A percentile compares a stretch with the other conserved stretches of the same genome.
These are phyloP conservation scores for Naganishia vaughanmartiniae DNA, from an alignment of 768 basidiomycete genomes.

Conservation along the genomic window DNA sequence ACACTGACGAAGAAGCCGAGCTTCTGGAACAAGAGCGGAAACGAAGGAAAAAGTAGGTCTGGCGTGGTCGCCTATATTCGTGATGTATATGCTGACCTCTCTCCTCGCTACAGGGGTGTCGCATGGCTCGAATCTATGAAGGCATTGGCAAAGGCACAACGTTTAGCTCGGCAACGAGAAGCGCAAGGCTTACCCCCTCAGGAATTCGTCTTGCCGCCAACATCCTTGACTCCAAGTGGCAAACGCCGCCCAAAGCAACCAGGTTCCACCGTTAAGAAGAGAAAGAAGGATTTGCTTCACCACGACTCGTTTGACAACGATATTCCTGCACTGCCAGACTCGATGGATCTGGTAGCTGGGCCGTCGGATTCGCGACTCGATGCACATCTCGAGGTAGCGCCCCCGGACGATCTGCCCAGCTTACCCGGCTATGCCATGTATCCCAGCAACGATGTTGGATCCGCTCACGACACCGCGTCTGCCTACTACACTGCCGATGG, in stretches of 20 bases:
- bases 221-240: constrained; percentile 25
- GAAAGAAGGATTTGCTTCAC: constrained; percentile 6
- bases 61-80: not conserved
- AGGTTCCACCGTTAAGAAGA: not conserved
- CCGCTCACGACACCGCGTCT: constrained; percentile 5
- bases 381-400: not conserved
- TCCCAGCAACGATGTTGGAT: constrained; percentile 18
- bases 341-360: constrained; percentile 11
- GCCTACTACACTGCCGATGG: constrained; percentile 11
- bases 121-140: constrained; percentile 33
- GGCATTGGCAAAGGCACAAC: constrained; percentile 29
- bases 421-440: constrained; percentile 24
- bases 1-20: constrained; percentile 29
- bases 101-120: constrained; percentile 4
- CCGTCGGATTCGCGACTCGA: constrained; percentile 7
- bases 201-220: constrained; percentile 31
- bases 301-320: constrained; percentile 4
- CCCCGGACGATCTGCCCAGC: constrained; percentile 14
- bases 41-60: constrained; percentile 29
- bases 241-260: constrained; percentile 14
- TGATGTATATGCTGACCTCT: not conserved
- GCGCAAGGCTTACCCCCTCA: constrained; percentile 28
- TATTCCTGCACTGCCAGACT: constrained; percentile 20
- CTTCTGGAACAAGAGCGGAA: constrained; percentile 30
- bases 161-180: constrained; percentile 23